Evolutionary conservation across 257 asterid species (phyloP).

Genomic region (Catharanthus roseus): DNA sequence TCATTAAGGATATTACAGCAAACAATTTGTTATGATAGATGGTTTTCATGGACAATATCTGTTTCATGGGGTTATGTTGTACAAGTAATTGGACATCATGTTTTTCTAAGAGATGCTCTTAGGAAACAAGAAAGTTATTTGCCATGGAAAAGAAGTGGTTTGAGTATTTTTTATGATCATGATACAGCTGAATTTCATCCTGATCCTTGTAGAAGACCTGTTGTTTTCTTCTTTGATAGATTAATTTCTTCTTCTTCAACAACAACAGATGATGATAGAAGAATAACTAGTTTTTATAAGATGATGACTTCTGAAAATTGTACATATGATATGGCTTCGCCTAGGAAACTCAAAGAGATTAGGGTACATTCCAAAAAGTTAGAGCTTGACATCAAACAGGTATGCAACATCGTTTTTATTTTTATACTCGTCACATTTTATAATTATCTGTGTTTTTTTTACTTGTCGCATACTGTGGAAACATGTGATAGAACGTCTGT

Average conservation of each 20-base stretch:
- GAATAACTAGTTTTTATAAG: conserved; percentile 41
- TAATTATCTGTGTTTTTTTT: too few species aligned
- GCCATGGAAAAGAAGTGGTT: conserved; percentile 47
- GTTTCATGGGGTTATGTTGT: conserved; percentile 87
- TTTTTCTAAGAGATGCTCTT: conserved; percentile 42
- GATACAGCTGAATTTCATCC: conserved; percentile 31
- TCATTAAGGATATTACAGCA: conserved; percentile 69
- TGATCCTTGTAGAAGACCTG: conserved; percentile 56
- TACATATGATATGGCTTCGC: conserved; percentile 49
- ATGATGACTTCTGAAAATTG: conserved; percentile 40
- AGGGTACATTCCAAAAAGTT: conserved; percentile 50
- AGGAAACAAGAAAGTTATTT: conserved; percentile 46
- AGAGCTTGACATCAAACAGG: conserved; percentile 53
- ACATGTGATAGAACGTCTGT: too few species aligned
- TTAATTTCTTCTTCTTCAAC: conserved; percentile 22
- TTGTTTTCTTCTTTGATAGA: conserved; percentile 35
- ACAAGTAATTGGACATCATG: conserved; percentile 45
- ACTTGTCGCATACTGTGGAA: too few species aligned
- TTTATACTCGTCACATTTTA: too few species aligned
- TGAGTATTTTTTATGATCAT: conserved; percentile 19
- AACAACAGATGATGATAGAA: too few species aligned
- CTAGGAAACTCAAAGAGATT: conserved; percentile 52
- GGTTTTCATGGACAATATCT: conserved; percentile 76
- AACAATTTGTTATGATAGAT: conserved; percentile 65
- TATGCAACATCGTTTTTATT: conserved; percentile 19